Evolutionary conservation across 2,329 filamentous ascomycete genomes (phyloP).

Genomic region (Didymella glomerata): DNA sequence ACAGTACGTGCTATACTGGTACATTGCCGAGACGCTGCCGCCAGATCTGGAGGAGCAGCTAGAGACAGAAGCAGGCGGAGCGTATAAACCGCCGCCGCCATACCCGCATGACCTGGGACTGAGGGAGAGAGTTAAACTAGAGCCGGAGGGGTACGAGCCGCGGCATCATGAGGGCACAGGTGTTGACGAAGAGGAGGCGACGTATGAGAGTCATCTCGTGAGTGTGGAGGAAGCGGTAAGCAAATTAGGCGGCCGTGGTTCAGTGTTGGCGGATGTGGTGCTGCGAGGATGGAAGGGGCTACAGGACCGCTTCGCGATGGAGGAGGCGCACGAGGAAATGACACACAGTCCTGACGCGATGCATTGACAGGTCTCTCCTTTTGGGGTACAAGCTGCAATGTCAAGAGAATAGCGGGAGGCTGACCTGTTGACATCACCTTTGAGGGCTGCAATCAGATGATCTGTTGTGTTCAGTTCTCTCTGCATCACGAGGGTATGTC

Average conservation of each 20-base stretch:
- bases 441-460: not conserved
- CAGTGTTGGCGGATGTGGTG: constrained; percentile 58
- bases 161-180: constrained; percentile 57
- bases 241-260: constrained; percentile 49
- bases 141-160: constrained; percentile 56
- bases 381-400: not conserved
- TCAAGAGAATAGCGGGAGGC: too few relatives aligned
- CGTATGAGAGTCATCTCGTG: constrained; percentile 55
- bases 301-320: constrained; percentile 43
- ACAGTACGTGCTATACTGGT: constrained; percentile 60
- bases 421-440: not conserved
- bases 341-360: constrained; percentile 34
- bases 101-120: constrained; percentile 51
- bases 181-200: constrained; percentile 57
- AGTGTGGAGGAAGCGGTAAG: constrained; percentile 54
- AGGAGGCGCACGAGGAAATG: constrained; percentile 28
- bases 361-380: not conserved
- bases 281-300: constrained; percentile 56
- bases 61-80: constrained; percentile 30
- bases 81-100: constrained; percentile 51
- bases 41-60: constrained; percentile 45
- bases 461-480: not conserved
- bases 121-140: constrained; percentile 49
- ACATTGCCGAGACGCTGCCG: constrained; percentile 58
- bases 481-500: not conserved